Evolutionary conservation across 2,329 filamentous ascomycete genomes (phyloP).

Genomic region (Exophiala mesophila): DNA sequence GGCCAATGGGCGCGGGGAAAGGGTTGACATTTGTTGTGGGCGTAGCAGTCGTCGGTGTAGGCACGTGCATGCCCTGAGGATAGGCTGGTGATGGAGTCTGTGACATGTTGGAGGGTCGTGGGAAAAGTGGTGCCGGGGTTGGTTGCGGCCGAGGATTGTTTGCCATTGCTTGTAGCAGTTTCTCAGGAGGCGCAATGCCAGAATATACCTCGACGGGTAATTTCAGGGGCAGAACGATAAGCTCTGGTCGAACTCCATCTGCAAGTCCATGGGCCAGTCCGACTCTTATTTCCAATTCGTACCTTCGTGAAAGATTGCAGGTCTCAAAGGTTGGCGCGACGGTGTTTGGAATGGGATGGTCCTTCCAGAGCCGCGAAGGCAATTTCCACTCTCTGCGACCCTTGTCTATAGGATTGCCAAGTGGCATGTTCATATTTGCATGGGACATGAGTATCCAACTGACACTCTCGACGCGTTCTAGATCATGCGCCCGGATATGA

Average conservation of each 20-base stretch:
- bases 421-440: constrained; percentile 64
- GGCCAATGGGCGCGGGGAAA: constrained; percentile 12
- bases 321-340: constrained; percentile 81
- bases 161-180: constrained; percentile 56
- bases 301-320: constrained; percentile 78
- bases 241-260: constrained; percentile 56
- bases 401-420: constrained; percentile 56
- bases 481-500: constrained; percentile 69
- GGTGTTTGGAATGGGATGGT: constrained; percentile 70
- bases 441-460: constrained; percentile 72
- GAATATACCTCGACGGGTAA: constrained; percentile 80
- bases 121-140: constrained; percentile 16
- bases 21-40: constrained; percentile 12
- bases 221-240: constrained; percentile 70
- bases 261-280: constrained; percentile 69
- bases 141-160: constrained; percentile 28
- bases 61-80: constrained; percentile 7
- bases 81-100: constrained; percentile 2
- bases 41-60: constrained; percentile 9
- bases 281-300: constrained; percentile 77
- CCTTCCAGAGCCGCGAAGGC: constrained; percentile 63
- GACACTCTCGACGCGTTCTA: constrained; percentile 63
- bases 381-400: constrained; percentile 66
- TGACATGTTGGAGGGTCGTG: constrained; percentile 7
- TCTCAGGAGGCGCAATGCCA: constrained; percentile 74